Evolutionary conservation across 2,329 filamentous ascomycete species (phyloP).

Genomic region (Onygenales sp.): DNA sequence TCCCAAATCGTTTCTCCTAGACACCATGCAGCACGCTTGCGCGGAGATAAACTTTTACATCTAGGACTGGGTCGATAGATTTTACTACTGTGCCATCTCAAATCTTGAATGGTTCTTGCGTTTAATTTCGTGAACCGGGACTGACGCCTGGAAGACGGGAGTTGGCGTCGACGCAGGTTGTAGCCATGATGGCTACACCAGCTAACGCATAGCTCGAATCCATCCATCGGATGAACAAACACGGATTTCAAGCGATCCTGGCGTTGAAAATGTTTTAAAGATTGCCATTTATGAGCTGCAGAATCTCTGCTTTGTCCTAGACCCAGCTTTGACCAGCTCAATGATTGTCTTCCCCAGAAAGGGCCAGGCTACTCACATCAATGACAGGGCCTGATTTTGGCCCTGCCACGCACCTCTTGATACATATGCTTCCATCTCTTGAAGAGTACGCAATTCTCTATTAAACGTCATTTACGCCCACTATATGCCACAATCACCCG

Average conservation of each 20-base stretch:
- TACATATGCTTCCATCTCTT: constrained; percentile 5
- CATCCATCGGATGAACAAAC: constrained; percentile 13
- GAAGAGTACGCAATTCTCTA: constrained; percentile 1
- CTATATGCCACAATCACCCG: not conserved
- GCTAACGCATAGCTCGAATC: constrained; percentile 12
- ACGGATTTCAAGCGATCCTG: constrained; percentile 2
- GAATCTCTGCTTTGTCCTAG: constrained; percentile 5
- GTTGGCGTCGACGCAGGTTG: constrained; percentile 8
- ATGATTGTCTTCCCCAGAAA: not conserved
- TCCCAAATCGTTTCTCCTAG: no score
- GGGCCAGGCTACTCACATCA: constrained; percentile 6
- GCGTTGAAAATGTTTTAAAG: constrained; percentile 2
- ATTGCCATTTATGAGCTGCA: constrained; percentile 2
- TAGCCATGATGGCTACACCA: constrained; percentile 6
- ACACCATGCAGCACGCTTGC: no score
- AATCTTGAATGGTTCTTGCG: constrained; percentile 4
- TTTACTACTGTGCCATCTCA: not conserved
- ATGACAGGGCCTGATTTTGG: constrained; percentile 5
- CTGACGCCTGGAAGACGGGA: constrained; percentile 7
- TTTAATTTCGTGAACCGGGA: constrained; percentile 2
- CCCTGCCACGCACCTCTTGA: constrained; percentile 1
- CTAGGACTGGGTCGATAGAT: no score
- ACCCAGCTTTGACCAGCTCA: constrained; percentile 10
- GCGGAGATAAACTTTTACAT: no score
- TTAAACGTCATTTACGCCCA: not conserved